Percentiles rank a stretch among this genome's conserved stretches.
These are phyloP conservation scores for Linnemannia exigua DNA, from an alignment of 192 early-diverging fungal genomes.

Conservation along the genomic window DNA sequence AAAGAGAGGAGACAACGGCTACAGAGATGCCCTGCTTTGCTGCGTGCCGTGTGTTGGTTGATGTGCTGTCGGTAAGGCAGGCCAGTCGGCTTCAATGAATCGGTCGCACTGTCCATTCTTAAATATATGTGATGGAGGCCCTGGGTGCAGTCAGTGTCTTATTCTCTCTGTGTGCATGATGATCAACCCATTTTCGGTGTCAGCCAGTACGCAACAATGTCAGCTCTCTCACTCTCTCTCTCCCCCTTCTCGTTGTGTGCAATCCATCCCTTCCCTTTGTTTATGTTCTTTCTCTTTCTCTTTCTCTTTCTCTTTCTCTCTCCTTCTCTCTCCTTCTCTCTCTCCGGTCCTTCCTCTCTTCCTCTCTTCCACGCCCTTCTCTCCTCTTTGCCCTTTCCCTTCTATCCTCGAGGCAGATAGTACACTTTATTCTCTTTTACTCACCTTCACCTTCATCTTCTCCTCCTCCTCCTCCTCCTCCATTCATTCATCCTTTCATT, in stretches of 20 bases:
- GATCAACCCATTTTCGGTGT: not conserved
- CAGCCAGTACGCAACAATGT: not conserved
- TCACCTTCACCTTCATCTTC: not conserved
- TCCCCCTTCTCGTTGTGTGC: too few relatives aligned
- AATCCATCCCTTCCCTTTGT: not conserved
- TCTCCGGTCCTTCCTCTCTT: conserved; percentile 1
- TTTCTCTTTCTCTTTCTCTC: not conserved
- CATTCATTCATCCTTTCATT: not conserved
- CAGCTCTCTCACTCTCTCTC: not conserved
- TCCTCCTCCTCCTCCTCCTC: not conserved
- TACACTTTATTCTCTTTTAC: not conserved
- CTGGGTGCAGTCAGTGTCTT: too few relatives aligned
- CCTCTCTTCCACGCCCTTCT: not conserved
- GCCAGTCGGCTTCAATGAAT: too few relatives aligned
- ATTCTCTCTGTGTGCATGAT: too few relatives aligned
- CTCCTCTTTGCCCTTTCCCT: not conserved
- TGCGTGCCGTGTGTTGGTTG: too few relatives aligned
- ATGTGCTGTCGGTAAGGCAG: too few relatives aligned
- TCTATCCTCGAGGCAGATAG: not conserved
- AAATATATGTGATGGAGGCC: too few relatives aligned
- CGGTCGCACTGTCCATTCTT: too few relatives aligned
- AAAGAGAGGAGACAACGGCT: too few relatives aligned
- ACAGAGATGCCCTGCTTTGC: too few relatives aligned
- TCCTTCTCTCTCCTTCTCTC: not conserved
- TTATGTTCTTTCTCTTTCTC: not conserved